phyloP scores from a whole-genome alignment of 2,329 filamentous ascomycete species.

The Didymella segeticola region DNA sequence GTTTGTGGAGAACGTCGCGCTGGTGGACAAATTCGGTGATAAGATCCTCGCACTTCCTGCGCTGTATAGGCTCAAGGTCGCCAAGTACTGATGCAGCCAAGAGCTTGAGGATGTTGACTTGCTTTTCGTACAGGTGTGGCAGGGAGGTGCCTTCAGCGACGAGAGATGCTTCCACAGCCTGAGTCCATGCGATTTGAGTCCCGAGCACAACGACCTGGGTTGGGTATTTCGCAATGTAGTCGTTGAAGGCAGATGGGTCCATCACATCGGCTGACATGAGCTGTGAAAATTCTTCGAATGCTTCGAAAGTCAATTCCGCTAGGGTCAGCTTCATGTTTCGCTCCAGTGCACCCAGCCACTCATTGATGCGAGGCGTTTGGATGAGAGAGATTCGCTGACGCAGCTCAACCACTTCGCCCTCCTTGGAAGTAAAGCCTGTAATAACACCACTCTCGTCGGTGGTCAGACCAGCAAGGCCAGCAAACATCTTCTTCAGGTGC shows the following conservation, averaged over 20 bases:
- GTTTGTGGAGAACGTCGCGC: constrained; percentile 87
- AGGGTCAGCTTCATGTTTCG: constrained; percentile 92
- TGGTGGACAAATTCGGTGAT: constrained; percentile 99
- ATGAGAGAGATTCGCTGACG: constrained; percentile 91
- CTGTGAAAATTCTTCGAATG: constrained; percentile 79
- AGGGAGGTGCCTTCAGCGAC: constrained; percentile 74
- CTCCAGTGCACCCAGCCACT: constrained; percentile 95
- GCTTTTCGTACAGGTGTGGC: constrained; percentile 75
- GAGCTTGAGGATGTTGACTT: constrained; percentile 83
- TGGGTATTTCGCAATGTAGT: constrained; percentile 85
- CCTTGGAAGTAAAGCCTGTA: constrained; percentile 91
- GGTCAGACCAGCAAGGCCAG: constrained; percentile 85
- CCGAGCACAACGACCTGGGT: constrained; percentile 96
- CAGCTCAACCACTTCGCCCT: constrained; percentile 85
- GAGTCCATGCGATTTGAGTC: constrained; percentile 93
- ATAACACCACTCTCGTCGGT: constrained; percentile 93
- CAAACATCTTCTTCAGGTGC: constrained; percentile 99
- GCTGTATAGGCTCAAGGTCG: constrained; percentile 82
- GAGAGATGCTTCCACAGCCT: constrained; percentile 79
- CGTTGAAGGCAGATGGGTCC: constrained; percentile 72
- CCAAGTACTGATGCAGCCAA: constrained; percentile 89
- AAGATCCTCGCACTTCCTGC: constrained; percentile 97
- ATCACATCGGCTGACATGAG: constrained; percentile 77
- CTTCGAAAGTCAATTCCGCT: constrained; percentile 87
- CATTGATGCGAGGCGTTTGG: constrained; percentile 96